Percentiles rank a stretch among this genome's conserved stretches.
Conservation (phyloP, 441 rosid genomes). For the Jatropha podagrica region DNA sequence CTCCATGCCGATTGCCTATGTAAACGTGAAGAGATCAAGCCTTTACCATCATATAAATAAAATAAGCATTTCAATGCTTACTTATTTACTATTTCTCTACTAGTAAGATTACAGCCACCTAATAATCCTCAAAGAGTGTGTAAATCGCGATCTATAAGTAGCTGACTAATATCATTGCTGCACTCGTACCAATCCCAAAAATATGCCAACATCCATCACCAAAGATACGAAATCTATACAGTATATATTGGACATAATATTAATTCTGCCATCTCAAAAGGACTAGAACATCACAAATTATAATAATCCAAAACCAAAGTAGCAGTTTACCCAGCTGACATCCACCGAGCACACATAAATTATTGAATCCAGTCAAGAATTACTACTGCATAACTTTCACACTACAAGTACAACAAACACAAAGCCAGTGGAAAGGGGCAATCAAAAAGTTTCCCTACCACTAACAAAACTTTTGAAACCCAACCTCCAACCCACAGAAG, state of each 20-base stretch:
- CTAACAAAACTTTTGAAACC: conserved; percentile 22
- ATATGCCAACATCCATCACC: conserved; percentile 7
- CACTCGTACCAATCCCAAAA: conserved; percentile 13
- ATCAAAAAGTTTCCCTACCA: background rate
- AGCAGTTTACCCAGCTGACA: conserved; percentile 1
- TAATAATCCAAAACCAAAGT: conserved; percentile 9
- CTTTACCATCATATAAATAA: conserved; percentile 5
- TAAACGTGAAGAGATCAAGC: conserved; percentile 22
- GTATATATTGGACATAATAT: background rate
- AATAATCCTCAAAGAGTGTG: conserved; percentile 9
- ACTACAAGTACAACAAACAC: conserved; percentile 8
- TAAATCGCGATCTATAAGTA: conserved; percentile 4
- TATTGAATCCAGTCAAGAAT: conserved; percentile 20
- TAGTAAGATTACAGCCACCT: conserved; percentile 20
- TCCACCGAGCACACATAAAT: conserved; percentile 4
- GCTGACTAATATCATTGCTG: conserved; percentile 2
- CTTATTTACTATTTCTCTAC: conserved; percentile 15
- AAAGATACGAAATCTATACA: conserved; percentile 3
- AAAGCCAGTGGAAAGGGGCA: background rate
- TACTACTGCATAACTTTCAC: conserved; percentile 7
- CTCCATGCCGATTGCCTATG: conserved; percentile 20
- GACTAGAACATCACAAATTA: conserved; percentile 9
- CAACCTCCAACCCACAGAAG: conserved; percentile 17
- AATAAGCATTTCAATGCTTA: conserved; percentile 13
- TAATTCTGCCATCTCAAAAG: conserved; percentile 14